Base-by-base conservation (phyloP, 352 stramenopile species). In the Phytopythium oedochilum region DNA sequence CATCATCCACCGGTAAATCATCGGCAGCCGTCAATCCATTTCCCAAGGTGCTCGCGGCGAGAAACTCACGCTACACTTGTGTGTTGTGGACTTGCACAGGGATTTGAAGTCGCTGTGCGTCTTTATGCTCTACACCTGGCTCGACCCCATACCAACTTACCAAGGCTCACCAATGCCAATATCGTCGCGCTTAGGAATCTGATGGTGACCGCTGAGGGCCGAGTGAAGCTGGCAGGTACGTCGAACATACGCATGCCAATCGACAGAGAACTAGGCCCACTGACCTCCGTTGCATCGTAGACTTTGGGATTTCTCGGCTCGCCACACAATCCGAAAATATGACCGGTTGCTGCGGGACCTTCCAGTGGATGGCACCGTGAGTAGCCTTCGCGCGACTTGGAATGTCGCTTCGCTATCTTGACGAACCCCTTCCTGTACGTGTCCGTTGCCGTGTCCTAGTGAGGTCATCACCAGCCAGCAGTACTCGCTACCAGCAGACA, bases 281-380 rank as follows among this genome's bases (percentile, higher is more conserved):
- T n/a, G n/a, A n/a, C n/a, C n/a, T n/a, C n/a, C n/a, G n/a, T n/a
- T 44, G 5, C 29, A 20, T 20, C 28, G 44, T 46, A 86, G 83
- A 93, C 52, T 93, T 93, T 43, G 83, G 83, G 0, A 91, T 91
- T 46, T 86, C 83, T 12, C 78, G 82, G 6, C 51, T 87, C 7
- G 80, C 77, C 3, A 57, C 75, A 40, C 61, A 78, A 35, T 63
- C 59, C 14, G 69, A 78, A 29, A 35, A 81, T 20, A 93, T 90
- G 81, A 90, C 81, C 0, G 71, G 78, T 8, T 93, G 81, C 43
- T 88, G 81, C 40, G 81, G 83, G 20, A 92, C 83, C 9, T 93
- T 83, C 58, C 83, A 92, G 55, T 90, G 78, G 83, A 90, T 91
- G 83, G 80, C 83, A 17, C 77, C 80, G 83, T 91, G 71, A 46